Evolutionary conservation across 805 yeast genomes (phyloP).

Genomic region (Yamadazyma nakazawae): DNA sequence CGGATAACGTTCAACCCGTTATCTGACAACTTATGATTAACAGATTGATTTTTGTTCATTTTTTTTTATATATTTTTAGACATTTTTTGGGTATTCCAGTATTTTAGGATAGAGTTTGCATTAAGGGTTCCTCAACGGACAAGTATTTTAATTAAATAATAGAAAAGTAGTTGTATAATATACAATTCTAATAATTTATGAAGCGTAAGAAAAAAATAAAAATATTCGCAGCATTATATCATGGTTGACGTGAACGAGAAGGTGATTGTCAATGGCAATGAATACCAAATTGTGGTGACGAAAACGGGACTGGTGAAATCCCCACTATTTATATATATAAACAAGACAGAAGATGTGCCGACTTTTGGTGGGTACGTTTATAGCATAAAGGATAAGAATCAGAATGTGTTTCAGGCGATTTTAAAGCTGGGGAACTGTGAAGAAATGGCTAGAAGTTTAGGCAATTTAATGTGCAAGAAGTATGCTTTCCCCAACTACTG

Average conservation of each 20-base stretch:
- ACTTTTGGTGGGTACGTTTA: constrained; percentile 15
- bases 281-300: constrained; percentile 8
- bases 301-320: constrained; percentile 2
- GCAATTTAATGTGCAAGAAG: constrained; percentile 11
- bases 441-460: constrained; percentile 12
- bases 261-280: constrained; percentile 7
- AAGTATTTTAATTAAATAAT: constrained; percentile 22
- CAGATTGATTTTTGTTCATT: constrained; percentile 9
- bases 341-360: constrained; percentile 2
- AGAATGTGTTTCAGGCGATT: constrained; percentile 6
- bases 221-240: neutral
- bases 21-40: constrained; percentile 21
- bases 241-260: constrained; percentile 4
- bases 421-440: constrained; percentile 11
- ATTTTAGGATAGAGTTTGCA: constrained; percentile 39
- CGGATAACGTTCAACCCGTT: constrained; percentile 48
- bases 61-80: constrained; percentile 10
- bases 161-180: neutral
- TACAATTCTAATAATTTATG: no score
- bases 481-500: constrained; percentile 12
- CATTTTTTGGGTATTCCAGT: constrained; percentile 19
- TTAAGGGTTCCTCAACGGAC: constrained; percentile 55
- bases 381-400: constrained; percentile 7
- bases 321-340: constrained; percentile 14
- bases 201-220: neutral